These are phyloP conservation scores for Cercospora nicotianae DNA, from an alignment of 2,329 filamentous ascomycete species.

Conservation along the genomic window DNA sequence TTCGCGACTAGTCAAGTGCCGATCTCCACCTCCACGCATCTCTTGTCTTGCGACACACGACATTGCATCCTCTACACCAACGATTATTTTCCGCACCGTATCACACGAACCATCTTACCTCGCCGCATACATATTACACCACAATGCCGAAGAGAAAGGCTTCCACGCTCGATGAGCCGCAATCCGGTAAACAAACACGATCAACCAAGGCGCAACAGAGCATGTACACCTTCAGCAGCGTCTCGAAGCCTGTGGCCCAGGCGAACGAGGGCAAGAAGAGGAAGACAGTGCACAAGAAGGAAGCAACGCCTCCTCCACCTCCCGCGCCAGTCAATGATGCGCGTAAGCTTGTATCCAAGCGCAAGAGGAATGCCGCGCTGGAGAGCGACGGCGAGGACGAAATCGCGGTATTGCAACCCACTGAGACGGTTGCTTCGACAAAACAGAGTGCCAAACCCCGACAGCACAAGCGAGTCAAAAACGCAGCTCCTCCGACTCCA, in stretches of 20 bases:
- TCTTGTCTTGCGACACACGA: background rate
- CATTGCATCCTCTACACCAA: constrained; percentile 10
- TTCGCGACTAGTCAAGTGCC: background rate
- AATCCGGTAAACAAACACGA: constrained; percentile 30
- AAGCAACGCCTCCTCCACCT: constrained; percentile 22
- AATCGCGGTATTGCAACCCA: constrained; percentile 18
- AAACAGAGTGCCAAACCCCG: background rate
- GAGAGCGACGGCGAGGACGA: constrained; percentile 31
- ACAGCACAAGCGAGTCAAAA: constrained; percentile 38
- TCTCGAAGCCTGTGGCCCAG: constrained; percentile 23
- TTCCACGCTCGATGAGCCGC: constrained; percentile 24
- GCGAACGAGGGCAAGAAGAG: constrained; percentile 27
- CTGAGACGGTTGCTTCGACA: background rate
- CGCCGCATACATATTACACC: constrained; percentile 58
- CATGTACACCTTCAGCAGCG: constrained; percentile 30
- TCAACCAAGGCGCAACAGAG: constrained; percentile 24
- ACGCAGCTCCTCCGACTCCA: constrained; percentile 34
- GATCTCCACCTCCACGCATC: background rate
- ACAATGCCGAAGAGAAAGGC: constrained; percentile 37
- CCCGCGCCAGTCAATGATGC: constrained; percentile 9
- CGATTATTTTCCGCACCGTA: constrained; percentile 17
- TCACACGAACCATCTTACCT: constrained; percentile 23
- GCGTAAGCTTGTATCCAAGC: constrained; percentile 25
- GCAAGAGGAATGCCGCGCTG: constrained; percentile 29
- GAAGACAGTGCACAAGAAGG: constrained; percentile 25